A percentile compares a stretch with the other conserved stretches of the same genome.
These are phyloP conservation scores for Microthlaspi erraticum DNA, from an alignment of 345 rosid species.

Conservation along the genomic window DNA sequence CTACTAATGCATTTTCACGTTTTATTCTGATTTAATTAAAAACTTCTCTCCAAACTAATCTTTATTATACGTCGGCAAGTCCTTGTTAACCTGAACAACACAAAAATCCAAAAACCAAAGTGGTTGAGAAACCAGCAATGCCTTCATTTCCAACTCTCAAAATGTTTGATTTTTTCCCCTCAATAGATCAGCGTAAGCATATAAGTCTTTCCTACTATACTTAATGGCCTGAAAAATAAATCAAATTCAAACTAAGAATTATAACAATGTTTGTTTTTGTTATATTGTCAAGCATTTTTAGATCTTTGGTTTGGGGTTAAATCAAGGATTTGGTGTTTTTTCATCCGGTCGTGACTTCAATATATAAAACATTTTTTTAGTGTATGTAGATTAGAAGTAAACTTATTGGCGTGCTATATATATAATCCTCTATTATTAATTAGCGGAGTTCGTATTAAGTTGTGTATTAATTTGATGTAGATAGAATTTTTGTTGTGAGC, in stretches of 20 bases:
- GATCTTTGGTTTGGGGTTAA: too few relatives aligned
- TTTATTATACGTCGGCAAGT: slow-evolving; percentile 13
- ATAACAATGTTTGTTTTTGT: too few relatives aligned
- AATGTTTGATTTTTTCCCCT: neutral
- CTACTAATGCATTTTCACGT: neutral
- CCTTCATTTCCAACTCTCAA: slow-evolving; percentile 5
- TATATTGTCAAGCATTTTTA: too few relatives aligned
- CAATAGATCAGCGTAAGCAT: neutral
- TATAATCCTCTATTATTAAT: too few relatives aligned
- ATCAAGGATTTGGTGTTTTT: too few relatives aligned
- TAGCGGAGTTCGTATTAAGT: too few relatives aligned
- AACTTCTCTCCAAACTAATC: neutral
- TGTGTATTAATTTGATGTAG: too few relatives aligned
- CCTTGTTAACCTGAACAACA: neutral
- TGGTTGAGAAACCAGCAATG: slow-evolving; percentile 22
- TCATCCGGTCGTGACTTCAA: too few relatives aligned
- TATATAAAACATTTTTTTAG: too few relatives aligned
- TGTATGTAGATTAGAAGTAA: too few relatives aligned
- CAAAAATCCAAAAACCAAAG: slow-evolving; percentile 10
- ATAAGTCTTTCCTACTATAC: neutral
- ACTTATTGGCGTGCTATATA: too few relatives aligned
- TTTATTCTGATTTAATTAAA: slow-evolving; percentile 9
- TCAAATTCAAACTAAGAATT: neutral
- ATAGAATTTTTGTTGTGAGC: too few relatives aligned
- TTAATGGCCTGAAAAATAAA: neutral